phyloP scores from a whole-genome alignment of 2,329 filamentous ascomycete species.

The Cercospora sp. region DNA sequence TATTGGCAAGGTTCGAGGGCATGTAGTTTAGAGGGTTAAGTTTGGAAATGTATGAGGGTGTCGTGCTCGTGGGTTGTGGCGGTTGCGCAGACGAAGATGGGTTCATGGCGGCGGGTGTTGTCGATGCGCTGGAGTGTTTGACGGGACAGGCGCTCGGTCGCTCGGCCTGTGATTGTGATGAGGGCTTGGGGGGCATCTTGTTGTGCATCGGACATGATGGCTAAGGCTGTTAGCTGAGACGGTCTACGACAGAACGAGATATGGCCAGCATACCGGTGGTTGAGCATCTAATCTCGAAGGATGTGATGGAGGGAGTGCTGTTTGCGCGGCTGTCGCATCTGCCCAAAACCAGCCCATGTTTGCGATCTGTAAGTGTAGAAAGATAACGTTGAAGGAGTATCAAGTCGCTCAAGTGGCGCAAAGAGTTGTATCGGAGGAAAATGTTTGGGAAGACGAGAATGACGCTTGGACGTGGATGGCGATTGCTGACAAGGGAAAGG shows the following conservation, averaged over 20 bases:
- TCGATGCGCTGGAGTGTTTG: constrained; percentile 44
- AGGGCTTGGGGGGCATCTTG: constrained; percentile 38
- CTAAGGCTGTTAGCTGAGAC: constrained; percentile 43
- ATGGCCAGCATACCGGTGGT: constrained; percentile 53
- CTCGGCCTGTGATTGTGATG: constrained; percentile 28
- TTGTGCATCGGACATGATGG: constrained; percentile 71
- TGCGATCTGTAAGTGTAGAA: not conserved
- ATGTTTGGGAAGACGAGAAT: constrained; percentile 11
- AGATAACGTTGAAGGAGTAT: not conserved
- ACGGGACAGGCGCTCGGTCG: constrained; percentile 54
- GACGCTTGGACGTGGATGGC: constrained; percentile 15
- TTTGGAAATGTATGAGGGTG: constrained; percentile 60
- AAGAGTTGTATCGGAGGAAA: constrained; percentile 5
- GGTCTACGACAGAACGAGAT: not conserved
- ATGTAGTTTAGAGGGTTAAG: constrained; percentile 90
- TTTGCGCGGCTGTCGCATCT: constrained; percentile 49
- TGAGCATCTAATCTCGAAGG: constrained; percentile 47
- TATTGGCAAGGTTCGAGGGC: constrained; percentile 78
- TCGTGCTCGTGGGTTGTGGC: constrained; percentile 21
- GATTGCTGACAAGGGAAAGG: not conserved
- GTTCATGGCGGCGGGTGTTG: constrained; percentile 45
- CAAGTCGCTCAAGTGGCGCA: not conserved
- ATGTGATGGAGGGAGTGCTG: constrained; percentile 48
- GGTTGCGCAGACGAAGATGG: constrained; percentile 28
- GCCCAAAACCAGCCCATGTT: constrained; percentile 73